Base-by-base conservation (phyloP, 441 rosid species). In the Gossypium davidsonii region DNA sequence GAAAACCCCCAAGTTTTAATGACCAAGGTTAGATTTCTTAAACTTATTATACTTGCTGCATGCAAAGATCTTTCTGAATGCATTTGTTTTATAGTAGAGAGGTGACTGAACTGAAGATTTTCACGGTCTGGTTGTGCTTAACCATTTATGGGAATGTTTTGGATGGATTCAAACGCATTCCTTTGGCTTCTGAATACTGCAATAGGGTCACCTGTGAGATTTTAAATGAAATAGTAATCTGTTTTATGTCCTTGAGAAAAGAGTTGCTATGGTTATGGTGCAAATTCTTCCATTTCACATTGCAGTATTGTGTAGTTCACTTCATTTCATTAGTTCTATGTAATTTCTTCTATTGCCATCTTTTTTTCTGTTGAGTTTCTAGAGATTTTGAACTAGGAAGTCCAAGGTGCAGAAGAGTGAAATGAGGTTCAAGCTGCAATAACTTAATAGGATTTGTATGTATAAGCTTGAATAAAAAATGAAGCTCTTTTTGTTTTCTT, bases 1-100 rank as follows among this genome's bases (percentile, higher is more conserved):
- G 84, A 82, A 75, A 77, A 72, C 46, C 76, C 80, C 57, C 79
- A 76, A 74, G 74, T 71, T 83, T 70, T 78, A 61, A 76, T 70
- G 49, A 81, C 71, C 70, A 81, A 86, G 95, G 97, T 90, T 73
- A 76, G 82, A 66, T 71, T 83, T 58, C 68, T 66, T 2, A 17
- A 52, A 12, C 25, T 69, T 66, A 34, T 55, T 10, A 0, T 63
- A 49, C 61, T 17, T 57, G 26, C 26, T 25, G 48, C 23, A 42
- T 42, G 51, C 25, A 10, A 26, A 11, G 15, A 68, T 72, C 55
- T 26, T 26, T 57, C 12, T 56, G 23, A 48, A 15, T 76, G 62
- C 56, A 21, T 58, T 9, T 58, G 2, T 56, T 21, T 56, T 56
- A 34, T 9, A 9, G 15, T 46, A n/a, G 10, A 14, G 18, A 56